Conservation (phyloP, 2,329 filamentous ascomycete genomes). For the Raffaelea albimanens region DNA sequence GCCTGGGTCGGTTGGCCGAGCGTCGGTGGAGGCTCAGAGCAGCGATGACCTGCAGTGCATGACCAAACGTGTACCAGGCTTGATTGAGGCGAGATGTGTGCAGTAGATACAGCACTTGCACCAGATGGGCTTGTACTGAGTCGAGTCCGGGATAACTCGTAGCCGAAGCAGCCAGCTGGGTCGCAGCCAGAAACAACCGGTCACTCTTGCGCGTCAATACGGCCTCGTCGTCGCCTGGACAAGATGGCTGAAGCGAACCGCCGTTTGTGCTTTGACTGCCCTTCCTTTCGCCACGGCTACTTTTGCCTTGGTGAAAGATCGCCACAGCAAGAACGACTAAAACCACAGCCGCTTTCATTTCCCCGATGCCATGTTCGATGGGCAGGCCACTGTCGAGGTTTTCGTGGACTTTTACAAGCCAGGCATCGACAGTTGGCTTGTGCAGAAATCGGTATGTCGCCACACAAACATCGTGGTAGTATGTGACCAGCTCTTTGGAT, state of each 20-base stretch:
- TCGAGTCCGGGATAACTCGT: conserved; percentile 26
- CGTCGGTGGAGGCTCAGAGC: conserved; percentile 30
- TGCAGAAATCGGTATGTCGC: conserved; percentile 34
- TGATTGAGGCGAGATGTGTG: conserved; percentile 35
- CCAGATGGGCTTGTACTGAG: conserved; percentile 30
- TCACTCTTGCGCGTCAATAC: conserved; percentile 14
- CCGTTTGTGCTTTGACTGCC: too few species aligned
- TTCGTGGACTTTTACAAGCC: conserved; percentile 36
- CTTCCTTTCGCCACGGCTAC: too few species aligned
- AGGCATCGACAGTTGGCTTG: conserved; percentile 28
- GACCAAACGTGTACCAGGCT: conserved; percentile 37
- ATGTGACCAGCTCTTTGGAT: not conserved
- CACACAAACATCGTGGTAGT: conserved; percentile 33
- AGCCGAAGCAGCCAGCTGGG: conserved; percentile 27
- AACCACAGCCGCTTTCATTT: conserved; percentile 17
- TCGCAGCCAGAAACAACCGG: conserved; percentile 23
- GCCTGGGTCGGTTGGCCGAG: conserved; percentile 11
- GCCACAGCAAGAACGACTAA: conserved; percentile 33
- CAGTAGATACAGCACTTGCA: conserved; percentile 33
- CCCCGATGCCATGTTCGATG: not conserved
- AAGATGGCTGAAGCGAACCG: too few species aligned
- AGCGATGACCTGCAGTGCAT: conserved; percentile 25
- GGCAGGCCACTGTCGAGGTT: conserved; percentile 18
- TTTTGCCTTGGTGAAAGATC: conserved; percentile 1
- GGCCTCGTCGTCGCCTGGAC: too few species aligned